phyloP scores from a whole-genome alignment of 768 basidiomycete genomes.

The Calvatia gigantea region DNA sequence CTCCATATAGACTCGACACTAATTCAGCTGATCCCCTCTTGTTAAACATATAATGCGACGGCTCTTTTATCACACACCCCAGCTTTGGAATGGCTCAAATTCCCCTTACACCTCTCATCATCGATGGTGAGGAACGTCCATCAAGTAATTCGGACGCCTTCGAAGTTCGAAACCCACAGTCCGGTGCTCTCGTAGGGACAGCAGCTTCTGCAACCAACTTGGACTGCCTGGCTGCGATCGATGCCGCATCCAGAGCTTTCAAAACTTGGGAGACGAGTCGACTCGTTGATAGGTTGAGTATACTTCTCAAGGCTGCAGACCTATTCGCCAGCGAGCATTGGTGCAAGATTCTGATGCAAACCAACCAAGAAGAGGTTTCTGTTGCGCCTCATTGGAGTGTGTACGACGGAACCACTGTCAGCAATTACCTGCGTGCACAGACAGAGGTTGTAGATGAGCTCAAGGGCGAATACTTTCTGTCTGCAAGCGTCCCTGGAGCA shows the following conservation, averaged over 20 bases:
- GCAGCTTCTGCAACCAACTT: slow-evolving; percentile 42
- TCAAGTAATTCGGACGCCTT: slow-evolving; percentile 37
- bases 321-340: slow-evolving; percentile 41
- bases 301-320: slow-evolving; percentile 47
- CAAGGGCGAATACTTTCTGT: slow-evolving; percentile 41
- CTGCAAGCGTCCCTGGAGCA: slow-evolving; percentile 37
- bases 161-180: slow-evolving; percentile 41
- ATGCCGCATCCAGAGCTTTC: slow-evolving; percentile 43
- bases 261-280: slow-evolving; percentile 41
- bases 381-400: slow-evolving; percentile 25
- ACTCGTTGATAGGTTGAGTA: slow-evolving; percentile 33
- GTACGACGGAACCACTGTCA: slow-evolving; percentile 23
- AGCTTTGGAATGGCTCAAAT: neutral
- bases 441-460: slow-evolving; percentile 34
- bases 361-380: slow-evolving; percentile 37
- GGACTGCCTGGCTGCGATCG: slow-evolving; percentile 43
- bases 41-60: no score
- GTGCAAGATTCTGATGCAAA: slow-evolving; percentile 27
- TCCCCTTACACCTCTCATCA: slow-evolving; percentile 34
- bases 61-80: no score
- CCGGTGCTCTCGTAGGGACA: slow-evolving; percentile 38
- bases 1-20: no score
- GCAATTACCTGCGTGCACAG: slow-evolving; percentile 25
- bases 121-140: slow-evolving; percentile 34
- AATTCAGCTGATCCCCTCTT: no score